These are phyloP conservation scores for Rhodotorula babjevae DNA, from an alignment of 768 basidiomycete species.

Conservation along the genomic window DNA sequence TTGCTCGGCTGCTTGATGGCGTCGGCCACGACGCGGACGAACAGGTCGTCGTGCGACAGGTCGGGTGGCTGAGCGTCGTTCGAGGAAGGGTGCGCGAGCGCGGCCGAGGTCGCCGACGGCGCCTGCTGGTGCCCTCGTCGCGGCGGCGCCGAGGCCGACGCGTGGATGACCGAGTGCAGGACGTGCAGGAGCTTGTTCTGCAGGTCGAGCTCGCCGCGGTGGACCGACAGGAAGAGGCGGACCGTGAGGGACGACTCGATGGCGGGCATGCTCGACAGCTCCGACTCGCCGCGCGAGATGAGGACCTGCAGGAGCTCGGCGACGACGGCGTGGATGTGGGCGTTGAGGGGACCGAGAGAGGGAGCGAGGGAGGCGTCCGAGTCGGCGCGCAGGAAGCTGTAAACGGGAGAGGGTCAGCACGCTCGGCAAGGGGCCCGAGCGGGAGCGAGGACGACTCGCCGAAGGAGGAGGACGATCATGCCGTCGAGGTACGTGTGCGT, in stretches of 20 bases:
- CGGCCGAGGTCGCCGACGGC: neutral
- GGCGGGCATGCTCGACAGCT: constrained; percentile 56
- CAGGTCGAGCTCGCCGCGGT: constrained; percentile 66
- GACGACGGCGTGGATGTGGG: constrained; percentile 64
- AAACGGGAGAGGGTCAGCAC: neutral
- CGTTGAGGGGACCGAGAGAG: constrained; percentile 62
- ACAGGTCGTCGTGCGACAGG: constrained; percentile 56
- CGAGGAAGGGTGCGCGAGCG: neutral
- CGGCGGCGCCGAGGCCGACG: constrained; percentile 38
- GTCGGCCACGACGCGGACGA: constrained; percentile 73
- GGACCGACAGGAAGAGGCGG: constrained; percentile 70
- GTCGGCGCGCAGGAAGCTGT: constrained; percentile 73
- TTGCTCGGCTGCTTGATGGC: constrained; percentile 71
- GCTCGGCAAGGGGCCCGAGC: neutral
- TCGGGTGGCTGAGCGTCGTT: constrained; percentile 26
- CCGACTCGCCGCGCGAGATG: constrained; percentile 74
- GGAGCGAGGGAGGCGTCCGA: constrained; percentile 54
- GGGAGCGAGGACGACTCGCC: constrained; percentile 54
- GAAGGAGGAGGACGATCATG: constrained; percentile 65
- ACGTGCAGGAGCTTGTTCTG: constrained; percentile 92
- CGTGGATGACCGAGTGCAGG: constrained; percentile 66
- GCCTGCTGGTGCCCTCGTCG: neutral
- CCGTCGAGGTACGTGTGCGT: constrained; percentile 62
- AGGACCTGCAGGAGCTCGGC: constrained; percentile 79
- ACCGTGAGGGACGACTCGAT: constrained; percentile 68